These are phyloP conservation scores for Podospora tetraspora DNA, from an alignment of 495 filamentous ascomycete species.

Conservation along the genomic window DNA sequence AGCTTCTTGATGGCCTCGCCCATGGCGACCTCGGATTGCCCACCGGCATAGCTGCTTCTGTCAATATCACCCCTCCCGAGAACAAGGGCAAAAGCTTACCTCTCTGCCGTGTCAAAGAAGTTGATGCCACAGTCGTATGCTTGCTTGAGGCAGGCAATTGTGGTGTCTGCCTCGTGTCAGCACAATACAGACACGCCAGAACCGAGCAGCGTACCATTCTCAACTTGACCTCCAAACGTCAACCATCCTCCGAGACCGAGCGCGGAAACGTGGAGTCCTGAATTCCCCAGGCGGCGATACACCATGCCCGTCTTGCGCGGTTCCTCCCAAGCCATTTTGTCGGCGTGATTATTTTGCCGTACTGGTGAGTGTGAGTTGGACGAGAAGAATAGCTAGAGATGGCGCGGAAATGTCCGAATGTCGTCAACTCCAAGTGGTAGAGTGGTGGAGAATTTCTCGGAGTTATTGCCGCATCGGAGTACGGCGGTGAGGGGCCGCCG, in stretches of 20 bases:
- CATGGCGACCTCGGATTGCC: constrained; percentile 54
- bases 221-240: constrained; percentile 49
- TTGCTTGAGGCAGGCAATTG: constrained; percentile 59
- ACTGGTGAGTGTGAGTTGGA: background rate
- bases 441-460: constrained; percentile 19
- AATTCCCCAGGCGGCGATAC: constrained; percentile 57
- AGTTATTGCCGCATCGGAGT: constrained; percentile 7
- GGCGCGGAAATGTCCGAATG: background rate
- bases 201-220: constrained; percentile 7
- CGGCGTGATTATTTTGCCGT: background rate
- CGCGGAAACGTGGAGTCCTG: constrained; percentile 59
- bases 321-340: constrained; percentile 29
- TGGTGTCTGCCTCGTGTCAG: constrained; percentile 38
- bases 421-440: background rate
- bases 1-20: constrained; percentile 53
- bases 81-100: constrained; percentile 23
- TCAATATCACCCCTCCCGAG: background rate
- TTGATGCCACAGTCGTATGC: constrained; percentile 70
- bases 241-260: constrained; percentile 59
- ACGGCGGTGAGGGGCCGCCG: constrained; percentile 1
- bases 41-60: constrained; percentile 36
- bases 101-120: constrained; percentile 45
- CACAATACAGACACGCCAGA: background rate
- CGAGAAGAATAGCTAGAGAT: background rate
- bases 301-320: constrained; percentile 27